A percentile compares a stretch with the other conserved stretches of the same genome.
phyloP scores from a whole-genome alignment of 2,329 filamentous ascomycete species.

The Calonectria naviculata region DNA sequence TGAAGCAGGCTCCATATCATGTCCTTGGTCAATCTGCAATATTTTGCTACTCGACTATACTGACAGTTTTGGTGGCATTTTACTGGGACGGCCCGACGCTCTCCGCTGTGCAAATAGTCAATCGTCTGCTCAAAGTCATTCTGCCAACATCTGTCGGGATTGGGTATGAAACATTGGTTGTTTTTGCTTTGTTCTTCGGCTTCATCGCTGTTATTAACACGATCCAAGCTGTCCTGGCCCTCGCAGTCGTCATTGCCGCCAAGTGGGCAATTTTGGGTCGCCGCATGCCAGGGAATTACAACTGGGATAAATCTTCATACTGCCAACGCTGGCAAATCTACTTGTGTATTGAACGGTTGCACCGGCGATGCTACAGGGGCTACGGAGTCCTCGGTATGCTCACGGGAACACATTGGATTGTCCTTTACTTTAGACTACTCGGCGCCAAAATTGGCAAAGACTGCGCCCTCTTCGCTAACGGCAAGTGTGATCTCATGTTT shows the following conservation, averaged over 20 bases:
- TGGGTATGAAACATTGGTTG: conserved; percentile 47
- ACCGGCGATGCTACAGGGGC: conserved; percentile 61
- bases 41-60: conserved; percentile 60
- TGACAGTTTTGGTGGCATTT: conserved; percentile 57
- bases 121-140: conserved; percentile 43
- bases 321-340: conserved; percentile 70
- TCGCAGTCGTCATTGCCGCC: conserved; percentile 54
- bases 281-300: conserved; percentile 63
- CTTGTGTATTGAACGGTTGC: conserved; percentile 61
- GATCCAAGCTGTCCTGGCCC: conserved; percentile 55
- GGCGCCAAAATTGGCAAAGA: conserved; percentile 65
- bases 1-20: conserved; percentile 59
- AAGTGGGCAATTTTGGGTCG: conserved; percentile 66
- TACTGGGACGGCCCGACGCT: conserved; percentile 64
- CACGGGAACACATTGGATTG: conserved; percentile 63
- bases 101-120: conserved; percentile 58
- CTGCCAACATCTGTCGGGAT: conserved; percentile 34
- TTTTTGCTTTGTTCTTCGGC: conserved; percentile 52
- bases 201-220: conserved; percentile 58
- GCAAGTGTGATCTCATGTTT: conserved; percentile 63
- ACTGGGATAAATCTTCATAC: conserved; percentile 67
- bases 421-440: conserved; percentile 63
- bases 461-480: conserved; percentile 66
- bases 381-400: conserved; percentile 63
- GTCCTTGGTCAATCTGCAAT: conserved; percentile 61